These are phyloP conservation scores for Aspergillus uvarum DNA, from an alignment of 2,329 filamentous ascomycete species.

Conservation along the genomic window DNA sequence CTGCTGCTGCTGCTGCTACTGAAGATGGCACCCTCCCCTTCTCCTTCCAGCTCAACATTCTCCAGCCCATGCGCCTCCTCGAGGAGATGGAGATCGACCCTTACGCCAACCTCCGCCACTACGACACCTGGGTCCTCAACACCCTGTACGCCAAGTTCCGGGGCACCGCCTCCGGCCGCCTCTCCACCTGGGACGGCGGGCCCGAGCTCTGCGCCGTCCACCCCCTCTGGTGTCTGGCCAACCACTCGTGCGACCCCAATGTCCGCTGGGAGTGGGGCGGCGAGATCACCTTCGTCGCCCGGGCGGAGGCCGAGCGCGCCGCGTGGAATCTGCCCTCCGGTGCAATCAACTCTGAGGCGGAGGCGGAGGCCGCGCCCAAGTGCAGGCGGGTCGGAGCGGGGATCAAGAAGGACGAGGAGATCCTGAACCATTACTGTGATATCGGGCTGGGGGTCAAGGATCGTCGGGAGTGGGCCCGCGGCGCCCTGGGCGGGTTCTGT, in stretches of 20 bases:
- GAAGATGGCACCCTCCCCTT: conserved; percentile 52
- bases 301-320: conserved; percentile 35
- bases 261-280: conserved; percentile 88
- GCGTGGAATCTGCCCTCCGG: conserved; percentile 28
- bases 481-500: conserved; percentile 85
- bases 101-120: conserved; percentile 47
- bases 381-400: conserved; percentile 46
- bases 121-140: conserved; percentile 68
- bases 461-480: conserved; percentile 82
- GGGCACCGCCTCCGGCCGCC: conserved; percentile 83
- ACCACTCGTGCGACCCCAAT: conserved; percentile 94
- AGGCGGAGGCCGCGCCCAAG: conserved; percentile 15
- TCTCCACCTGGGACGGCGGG: conserved; percentile 72
- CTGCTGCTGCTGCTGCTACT: conserved; percentile 9
- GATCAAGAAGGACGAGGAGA: conserved; percentile 76
- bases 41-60: conserved; percentile 60
- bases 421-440: conserved; percentile 94
- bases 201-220: conserved; percentile 93
- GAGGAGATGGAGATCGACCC: conserved; percentile 64
- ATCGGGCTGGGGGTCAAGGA: conserved; percentile 73
- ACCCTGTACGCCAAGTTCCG: conserved; percentile 91
- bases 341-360: too few species aligned
- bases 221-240: conserved; percentile 93
- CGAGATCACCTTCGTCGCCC: conserved; percentile 41
- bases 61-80: conserved; percentile 60